Percentiles rank a stretch among this genome's conserved stretches.
phyloP scores from a whole-genome alignment of 2,329 filamentous ascomycete species.

The Madurella mycetomatis region DNA sequence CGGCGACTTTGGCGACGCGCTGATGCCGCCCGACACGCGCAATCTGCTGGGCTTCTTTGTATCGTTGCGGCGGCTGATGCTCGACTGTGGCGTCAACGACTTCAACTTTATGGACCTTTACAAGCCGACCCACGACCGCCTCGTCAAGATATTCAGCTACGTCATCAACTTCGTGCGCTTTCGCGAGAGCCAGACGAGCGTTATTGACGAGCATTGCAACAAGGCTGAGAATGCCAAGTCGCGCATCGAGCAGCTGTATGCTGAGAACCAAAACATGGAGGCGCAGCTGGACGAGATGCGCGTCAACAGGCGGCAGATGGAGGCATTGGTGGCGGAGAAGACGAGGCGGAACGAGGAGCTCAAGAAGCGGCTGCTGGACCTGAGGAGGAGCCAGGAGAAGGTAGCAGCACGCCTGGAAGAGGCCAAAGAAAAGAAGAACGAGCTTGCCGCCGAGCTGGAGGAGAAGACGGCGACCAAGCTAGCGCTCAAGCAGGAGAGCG shows the following conservation, averaged over 20 bases:
- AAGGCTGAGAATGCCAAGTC: conserved; percentile 81
- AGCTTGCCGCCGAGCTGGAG: conserved; percentile 68
- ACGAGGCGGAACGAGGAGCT: conserved; percentile 80
- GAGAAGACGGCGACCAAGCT: conserved; percentile 67
- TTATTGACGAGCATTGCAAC: conserved; percentile 93
- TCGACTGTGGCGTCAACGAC: conserved; percentile 87
- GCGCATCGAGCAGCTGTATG: conserved; percentile 79
- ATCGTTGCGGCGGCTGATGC: conserved; percentile 70
- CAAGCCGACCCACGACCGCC: conserved; percentile 80
- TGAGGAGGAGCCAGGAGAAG: conserved; percentile 76
- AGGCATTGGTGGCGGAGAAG: conserved; percentile 78
- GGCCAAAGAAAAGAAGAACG: conserved; percentile 72
- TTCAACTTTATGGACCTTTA: conserved; percentile 92
- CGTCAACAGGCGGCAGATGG: conserved; percentile 72
- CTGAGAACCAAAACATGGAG: conserved; percentile 84
- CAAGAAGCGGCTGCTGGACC: conserved; percentile 73
- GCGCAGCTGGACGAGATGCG: conserved; percentile 74
- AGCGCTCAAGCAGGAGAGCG: conserved; percentile 74
- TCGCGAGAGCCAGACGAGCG: conserved; percentile 81
- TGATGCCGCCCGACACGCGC: conserved; percentile 76
- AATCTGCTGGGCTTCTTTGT: conserved; percentile 96
- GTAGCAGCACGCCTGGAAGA: conserved; percentile 79
- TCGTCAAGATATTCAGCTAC: conserved; percentile 95
- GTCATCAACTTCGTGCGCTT: conserved; percentile 99
- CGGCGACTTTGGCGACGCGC: conserved; percentile 75